phyloP scores from a whole-genome alignment of 768 basidiomycete species.

The Mrakia gelida region DNA sequence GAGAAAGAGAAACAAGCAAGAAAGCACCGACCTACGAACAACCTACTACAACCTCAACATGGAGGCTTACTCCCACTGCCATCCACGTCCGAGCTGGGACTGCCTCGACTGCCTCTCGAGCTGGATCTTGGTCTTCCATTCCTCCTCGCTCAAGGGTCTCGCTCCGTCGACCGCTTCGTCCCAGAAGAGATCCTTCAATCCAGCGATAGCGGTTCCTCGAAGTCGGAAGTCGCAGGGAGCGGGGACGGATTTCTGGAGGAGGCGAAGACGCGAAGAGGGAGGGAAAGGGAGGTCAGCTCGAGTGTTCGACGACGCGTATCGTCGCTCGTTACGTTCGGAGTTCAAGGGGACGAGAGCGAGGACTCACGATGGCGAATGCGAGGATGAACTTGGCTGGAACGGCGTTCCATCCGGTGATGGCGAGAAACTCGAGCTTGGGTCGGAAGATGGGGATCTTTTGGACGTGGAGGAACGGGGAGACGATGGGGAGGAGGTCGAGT shows the following conservation, averaged over 20 bases:
- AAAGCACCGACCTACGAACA: neutral
- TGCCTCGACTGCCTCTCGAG: neutral
- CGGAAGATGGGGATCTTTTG: constrained; percentile 4
- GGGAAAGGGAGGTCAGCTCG: neutral
- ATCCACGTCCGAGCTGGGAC: neutral
- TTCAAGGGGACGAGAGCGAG: neutral
- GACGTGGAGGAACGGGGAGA: neutral
- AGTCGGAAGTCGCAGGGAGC: constrained; percentile 5
- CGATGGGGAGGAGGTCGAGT: constrained; percentile 14
- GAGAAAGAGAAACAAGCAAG: neutral
- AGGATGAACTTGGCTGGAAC: neutral
- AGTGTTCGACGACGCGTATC: too few relatives aligned
- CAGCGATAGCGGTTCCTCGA: neutral
- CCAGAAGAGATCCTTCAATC: constrained; percentile 9
- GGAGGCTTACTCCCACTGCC: neutral
- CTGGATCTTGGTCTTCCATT: constrained; percentile 4
- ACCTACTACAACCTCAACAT: neutral
- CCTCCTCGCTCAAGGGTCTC: neutral
- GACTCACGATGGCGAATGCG: neutral
- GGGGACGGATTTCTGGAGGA: neutral
- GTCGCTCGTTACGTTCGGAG: too few relatives aligned
- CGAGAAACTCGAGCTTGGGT: neutral
- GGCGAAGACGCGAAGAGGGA: neutral
- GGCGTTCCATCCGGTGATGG: constrained; percentile 18
- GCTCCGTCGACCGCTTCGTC: neutral